Percentiles rank a stretch among this genome's conserved stretches.
phyloP scores from a whole-genome alignment of 768 basidiomycete genomes.

The Pisolithus marmoratus region DNA sequence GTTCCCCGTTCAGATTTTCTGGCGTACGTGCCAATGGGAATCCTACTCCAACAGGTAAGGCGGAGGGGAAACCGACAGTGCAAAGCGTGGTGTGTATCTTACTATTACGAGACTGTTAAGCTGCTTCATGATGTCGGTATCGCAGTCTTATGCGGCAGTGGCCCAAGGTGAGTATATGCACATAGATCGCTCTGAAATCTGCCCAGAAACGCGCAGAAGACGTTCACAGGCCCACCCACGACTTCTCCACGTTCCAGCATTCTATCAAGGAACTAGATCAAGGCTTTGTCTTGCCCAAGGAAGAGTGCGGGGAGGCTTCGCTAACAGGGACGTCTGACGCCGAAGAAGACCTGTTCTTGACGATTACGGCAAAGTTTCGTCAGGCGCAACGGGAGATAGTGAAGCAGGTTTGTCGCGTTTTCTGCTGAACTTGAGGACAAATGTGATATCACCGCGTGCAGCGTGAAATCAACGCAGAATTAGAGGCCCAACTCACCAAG shows the following conservation, averaged over 20 bases:
- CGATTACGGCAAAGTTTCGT: neutral
- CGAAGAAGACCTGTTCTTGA: conserved; percentile 1
- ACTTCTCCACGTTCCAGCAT: neutral
- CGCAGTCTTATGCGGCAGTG: conserved; percentile 7
- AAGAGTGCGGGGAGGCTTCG: neutral
- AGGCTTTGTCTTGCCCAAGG: conserved; percentile 1
- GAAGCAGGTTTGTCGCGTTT: conserved; percentile 8
- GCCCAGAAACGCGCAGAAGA: neutral
- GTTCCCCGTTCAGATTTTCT: conserved; percentile 5
- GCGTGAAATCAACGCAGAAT: conserved; percentile 13
- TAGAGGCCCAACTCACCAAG: conserved; percentile 14
- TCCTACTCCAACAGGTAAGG: conserved; percentile 3
- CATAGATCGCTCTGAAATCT: neutral
- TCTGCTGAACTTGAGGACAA: neutral
- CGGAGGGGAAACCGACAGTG: conserved; percentile 3
- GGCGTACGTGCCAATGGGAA: conserved; percentile 6
- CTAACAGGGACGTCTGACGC: neutral
- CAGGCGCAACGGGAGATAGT: conserved; percentile 7
- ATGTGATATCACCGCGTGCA: conserved; percentile 2
- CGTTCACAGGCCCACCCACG: neutral
- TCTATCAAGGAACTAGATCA: conserved; percentile 8
- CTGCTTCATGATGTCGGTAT: neutral
- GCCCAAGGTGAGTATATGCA: conserved; percentile 22
- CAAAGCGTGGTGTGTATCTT: conserved; percentile 6
- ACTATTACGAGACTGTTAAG: neutral